Percentiles rank a stretch among this genome's conserved stretches.
These are phyloP conservation scores for Umbelopsis sp. DNA, from an alignment of 192 early-diverging fungal genomes.

Conservation along the genomic window DNA sequence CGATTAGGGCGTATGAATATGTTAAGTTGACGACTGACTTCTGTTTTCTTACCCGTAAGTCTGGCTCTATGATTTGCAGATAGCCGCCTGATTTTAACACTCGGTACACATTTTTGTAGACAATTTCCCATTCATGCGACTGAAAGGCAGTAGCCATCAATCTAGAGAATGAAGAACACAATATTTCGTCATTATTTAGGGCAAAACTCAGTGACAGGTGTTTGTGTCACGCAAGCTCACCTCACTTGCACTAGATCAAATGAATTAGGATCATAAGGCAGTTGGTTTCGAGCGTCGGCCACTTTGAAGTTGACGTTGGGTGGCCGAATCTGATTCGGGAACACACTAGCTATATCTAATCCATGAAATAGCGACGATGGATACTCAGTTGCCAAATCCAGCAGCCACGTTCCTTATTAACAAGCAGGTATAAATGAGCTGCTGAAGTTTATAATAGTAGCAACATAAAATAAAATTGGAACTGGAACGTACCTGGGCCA, in stretches of 20 bases:
- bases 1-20: too few relatives aligned
- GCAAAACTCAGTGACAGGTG: too few relatives aligned
- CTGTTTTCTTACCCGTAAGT: constrained; percentile 16
- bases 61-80: constrained; percentile 36
- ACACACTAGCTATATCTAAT: constrained; percentile 41
- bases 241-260: constrained; percentile 44
- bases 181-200: neutral
- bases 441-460: neutral
- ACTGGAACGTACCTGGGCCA: constrained; percentile 36
- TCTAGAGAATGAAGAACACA: neutral
- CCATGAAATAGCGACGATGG: constrained; percentile 29
- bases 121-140: constrained; percentile 22
- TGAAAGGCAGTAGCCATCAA: constrained; percentile 29
- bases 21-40: neutral
- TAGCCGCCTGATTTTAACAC: constrained; percentile 42
- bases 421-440: neutral
- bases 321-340: constrained; percentile 39
- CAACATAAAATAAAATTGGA: neutral
- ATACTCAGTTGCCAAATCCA: constrained; percentile 42
- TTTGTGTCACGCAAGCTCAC: neutral
- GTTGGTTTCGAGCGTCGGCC: constrained; percentile 25
- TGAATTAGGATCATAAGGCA: constrained; percentile 32
- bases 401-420: constrained; percentile 20
- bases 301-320: constrained; percentile 38
- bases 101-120: constrained; percentile 26